phyloP scores from a whole-genome alignment of 305 asterid genomes.

The Fraxinus paxiana region DNA sequence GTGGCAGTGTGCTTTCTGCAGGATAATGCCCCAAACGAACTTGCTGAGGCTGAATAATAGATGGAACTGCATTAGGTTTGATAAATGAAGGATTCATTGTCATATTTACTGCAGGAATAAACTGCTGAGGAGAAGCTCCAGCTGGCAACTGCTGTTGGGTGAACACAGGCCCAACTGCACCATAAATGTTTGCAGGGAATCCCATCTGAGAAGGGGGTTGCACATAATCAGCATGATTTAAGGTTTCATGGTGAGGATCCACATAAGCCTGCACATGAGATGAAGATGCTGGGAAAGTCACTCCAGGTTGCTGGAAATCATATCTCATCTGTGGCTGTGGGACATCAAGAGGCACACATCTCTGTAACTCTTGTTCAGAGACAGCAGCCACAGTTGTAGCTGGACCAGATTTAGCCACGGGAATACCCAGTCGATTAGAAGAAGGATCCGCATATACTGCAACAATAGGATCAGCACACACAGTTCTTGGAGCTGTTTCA shows the following conservation, averaged over 20 bases:
- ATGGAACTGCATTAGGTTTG: slow-evolving; percentile 48
- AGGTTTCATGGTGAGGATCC: slow-evolving; percentile 53
- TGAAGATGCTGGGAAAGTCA: slow-evolving; percentile 45
- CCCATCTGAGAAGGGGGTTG: slow-evolving; percentile 63
- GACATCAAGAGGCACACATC: slow-evolving; percentile 37
- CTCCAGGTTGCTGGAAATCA: slow-evolving; percentile 36
- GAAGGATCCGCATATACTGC: slow-evolving; percentile 26
- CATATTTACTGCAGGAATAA: slow-evolving; percentile 51
- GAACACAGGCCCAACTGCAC: slow-evolving; percentile 43
- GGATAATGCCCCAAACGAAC: slow-evolving; percentile 51
- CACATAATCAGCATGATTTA: slow-evolving; percentile 44
- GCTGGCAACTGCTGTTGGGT: slow-evolving; percentile 47
- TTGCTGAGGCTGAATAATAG: slow-evolving; percentile 51
- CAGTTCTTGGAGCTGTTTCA: slow-evolving; percentile 40
- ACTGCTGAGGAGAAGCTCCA: slow-evolving; percentile 54
- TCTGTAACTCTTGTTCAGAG: slow-evolving; percentile 50
- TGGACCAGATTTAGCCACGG: slow-evolving; percentile 39
- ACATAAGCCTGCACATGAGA: slow-evolving; percentile 48
- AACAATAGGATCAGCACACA: slow-evolving; percentile 33
- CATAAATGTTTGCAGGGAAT: slow-evolving; percentile 54
- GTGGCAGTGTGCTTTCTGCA: slow-evolving; percentile 41
- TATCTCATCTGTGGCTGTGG: slow-evolving; percentile 33
- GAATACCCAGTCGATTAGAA: slow-evolving; percentile 29
- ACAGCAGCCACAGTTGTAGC: slow-evolving; percentile 30
- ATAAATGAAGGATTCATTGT: slow-evolving; percentile 51